These are phyloP conservation scores for Tetracentron sinense DNA, from an alignment of 164 flowering plant genomes.

Conservation along the genomic window DNA sequence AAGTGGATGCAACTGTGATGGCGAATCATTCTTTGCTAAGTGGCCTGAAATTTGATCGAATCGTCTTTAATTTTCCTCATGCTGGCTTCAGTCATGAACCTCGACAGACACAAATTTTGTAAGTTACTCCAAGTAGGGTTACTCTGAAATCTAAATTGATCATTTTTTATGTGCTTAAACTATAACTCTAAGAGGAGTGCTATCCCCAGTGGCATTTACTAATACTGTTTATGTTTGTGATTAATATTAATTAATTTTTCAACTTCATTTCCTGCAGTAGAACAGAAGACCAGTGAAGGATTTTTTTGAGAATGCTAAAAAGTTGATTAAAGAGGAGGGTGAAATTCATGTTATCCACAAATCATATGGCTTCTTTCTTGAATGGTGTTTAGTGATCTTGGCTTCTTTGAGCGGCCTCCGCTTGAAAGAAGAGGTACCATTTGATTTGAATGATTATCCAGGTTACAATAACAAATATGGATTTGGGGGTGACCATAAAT, in stretches of 20 bases:
- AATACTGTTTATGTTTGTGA: too few species aligned
- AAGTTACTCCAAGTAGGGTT: not conserved
- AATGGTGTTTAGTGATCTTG: slow-evolving; percentile 18
- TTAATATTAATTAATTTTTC: not conserved
- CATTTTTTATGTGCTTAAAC: too few species aligned
- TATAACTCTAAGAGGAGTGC: too few species aligned
- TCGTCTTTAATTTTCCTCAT: slow-evolving; percentile 24
- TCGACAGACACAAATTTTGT: not conserved
- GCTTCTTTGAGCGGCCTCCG: slow-evolving; percentile 16
- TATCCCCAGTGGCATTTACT: too few species aligned
- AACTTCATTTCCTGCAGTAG: slow-evolving; percentile 10
- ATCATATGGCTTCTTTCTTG: not conserved
- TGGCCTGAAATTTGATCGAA: slow-evolving; percentile 13
- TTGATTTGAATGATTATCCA: slow-evolving; percentile 10
- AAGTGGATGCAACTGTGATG: slow-evolving; percentile 18
- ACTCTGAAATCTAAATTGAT: not conserved
- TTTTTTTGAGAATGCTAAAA: slow-evolving; percentile 22
- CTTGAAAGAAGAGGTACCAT: slow-evolving; percentile 11
- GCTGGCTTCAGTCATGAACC: slow-evolving; percentile 10
- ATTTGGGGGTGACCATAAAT: slow-evolving; percentile 17
- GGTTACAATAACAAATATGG: slow-evolving; percentile 27
- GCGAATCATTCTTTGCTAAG: not conserved
- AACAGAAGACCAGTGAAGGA: slow-evolving; percentile 17
- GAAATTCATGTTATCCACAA: slow-evolving; percentile 28
- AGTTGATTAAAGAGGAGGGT: slow-evolving; percentile 11